These are phyloP conservation scores for Trichoderma erinaceum DNA, from an alignment of 495 filamentous ascomycete genomes.

Conservation along the genomic window DNA sequence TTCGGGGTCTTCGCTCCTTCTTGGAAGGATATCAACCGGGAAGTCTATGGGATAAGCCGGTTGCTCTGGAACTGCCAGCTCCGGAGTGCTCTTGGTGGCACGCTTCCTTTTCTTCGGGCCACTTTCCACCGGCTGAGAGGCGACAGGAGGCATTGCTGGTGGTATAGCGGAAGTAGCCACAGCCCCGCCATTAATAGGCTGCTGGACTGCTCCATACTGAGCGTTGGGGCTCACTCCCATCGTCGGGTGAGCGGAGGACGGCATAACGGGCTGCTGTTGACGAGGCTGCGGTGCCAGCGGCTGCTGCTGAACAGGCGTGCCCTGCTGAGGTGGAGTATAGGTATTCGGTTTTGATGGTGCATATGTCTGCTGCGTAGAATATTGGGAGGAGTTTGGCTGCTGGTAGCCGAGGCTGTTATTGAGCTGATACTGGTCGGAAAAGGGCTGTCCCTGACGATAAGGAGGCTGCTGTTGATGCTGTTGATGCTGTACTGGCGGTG, in stretches of 20 bases:
- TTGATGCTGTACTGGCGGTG: conserved; percentile 18
- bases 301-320: conserved; percentile 20
- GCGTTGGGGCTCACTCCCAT: background rate
- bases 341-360: background rate
- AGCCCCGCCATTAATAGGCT: background rate
- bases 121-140: background rate
- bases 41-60: background rate
- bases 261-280: conserved; percentile 32
- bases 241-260: conserved; percentile 20
- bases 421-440: background rate
- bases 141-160: background rate
- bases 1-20: conserved; percentile 11
- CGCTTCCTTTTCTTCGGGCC: background rate
- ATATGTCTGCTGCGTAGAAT: conserved; percentile 3
- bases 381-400: background rate
- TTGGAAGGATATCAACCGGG: background rate
- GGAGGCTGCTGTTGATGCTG: conserved; percentile 20
- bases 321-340: conserved; percentile 18
- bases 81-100: background rate
- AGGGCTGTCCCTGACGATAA: conserved; percentile 8
- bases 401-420: conserved; percentile 7
- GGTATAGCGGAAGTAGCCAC: background rate
- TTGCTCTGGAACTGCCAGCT: conserved; percentile 5
- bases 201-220: conserved; percentile 1
- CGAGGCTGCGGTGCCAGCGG: background rate